Evolutionary conservation across 164 flowering plant genomes (phyloP).

Genomic region (Magnolia changhungtana): DNA sequence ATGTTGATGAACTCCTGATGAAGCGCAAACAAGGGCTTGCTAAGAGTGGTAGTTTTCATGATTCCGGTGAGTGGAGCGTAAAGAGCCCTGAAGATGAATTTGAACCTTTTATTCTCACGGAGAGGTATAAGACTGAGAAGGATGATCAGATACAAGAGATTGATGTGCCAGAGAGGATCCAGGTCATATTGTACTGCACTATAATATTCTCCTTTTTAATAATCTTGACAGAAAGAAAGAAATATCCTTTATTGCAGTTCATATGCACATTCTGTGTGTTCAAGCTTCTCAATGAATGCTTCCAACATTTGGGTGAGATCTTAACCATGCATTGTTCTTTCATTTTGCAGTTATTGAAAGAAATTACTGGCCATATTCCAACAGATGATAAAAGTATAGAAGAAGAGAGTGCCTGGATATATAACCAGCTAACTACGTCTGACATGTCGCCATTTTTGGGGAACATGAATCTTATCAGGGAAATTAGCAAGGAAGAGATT

Average conservation of each 20-base stretch:
- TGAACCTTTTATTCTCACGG: conserved; percentile 73
- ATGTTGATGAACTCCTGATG: conserved; percentile 69
- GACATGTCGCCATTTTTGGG: conserved; percentile 25
- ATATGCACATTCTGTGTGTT: too few relatives aligned
- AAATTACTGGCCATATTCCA: conserved; percentile 68
- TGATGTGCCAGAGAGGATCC: conserved; percentile 92
- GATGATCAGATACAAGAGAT: conserved; percentile 66
- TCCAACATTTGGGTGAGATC: not conserved
- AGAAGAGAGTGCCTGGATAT: conserved; percentile 72
- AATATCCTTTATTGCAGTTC: too few relatives aligned
- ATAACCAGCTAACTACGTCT: conserved; percentile 39
- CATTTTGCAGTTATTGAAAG: conserved; percentile 60
- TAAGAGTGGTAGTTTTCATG: conserved; percentile 43
- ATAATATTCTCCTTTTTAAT: not conserved
- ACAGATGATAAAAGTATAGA: conserved; percentile 44
- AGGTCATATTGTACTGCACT: conserved; percentile 41
- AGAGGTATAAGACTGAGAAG: conserved; percentile 85
- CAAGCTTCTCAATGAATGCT: not conserved
- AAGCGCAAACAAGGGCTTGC: conserved; percentile 54
- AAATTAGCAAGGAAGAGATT: conserved; percentile 50
- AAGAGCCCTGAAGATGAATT: conserved; percentile 77
- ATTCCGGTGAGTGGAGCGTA: not conserved
- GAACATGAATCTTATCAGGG: conserved; percentile 18
- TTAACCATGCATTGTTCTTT: not conserved
- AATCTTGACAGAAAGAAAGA: too few relatives aligned